phyloP scores from a whole-genome alignment of 352 stramenopile genomes.

The Pythium brachiatum region DNA sequence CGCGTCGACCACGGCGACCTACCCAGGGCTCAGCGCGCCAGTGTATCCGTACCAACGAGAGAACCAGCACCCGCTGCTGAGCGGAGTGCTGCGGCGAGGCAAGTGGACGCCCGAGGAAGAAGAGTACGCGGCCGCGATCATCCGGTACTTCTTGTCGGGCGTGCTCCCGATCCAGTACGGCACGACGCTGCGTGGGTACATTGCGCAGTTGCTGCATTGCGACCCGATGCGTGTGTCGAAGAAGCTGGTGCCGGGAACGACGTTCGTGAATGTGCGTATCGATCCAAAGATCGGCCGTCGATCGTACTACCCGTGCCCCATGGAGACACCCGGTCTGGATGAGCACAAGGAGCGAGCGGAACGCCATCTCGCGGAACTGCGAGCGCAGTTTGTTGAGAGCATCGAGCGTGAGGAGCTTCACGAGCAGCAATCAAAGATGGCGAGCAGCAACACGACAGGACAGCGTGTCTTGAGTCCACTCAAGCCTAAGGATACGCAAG shows the following conservation, averaged over 20 bases:
- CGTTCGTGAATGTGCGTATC: constrained; percentile 67
- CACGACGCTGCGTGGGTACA: constrained; percentile 67
- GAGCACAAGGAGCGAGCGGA: constrained; percentile 40
- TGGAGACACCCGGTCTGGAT: constrained; percentile 41
- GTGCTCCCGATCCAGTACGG: constrained; percentile 69
- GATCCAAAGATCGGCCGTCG: constrained; percentile 70
- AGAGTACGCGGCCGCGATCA: constrained; percentile 59
- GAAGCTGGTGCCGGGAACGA: constrained; percentile 60
- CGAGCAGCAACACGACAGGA: not conserved
- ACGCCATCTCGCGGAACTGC: constrained; percentile 38
- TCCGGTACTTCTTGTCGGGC: constrained; percentile 67
- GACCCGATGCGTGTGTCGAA: constrained; percentile 81
- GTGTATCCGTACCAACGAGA: constrained; percentile 21
- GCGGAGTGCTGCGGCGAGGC: constrained; percentile 45
- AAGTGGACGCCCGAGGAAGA: constrained; percentile 75
- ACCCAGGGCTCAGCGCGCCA: not conserved
- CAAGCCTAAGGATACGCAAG: constrained; percentile 7
- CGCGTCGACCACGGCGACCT: not conserved
- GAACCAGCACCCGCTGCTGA: constrained; percentile 17
- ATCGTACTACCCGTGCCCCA: constrained; percentile 61
- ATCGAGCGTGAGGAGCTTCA: constrained; percentile 53
- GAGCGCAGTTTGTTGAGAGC: constrained; percentile 50
- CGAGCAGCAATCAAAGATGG: not conserved
- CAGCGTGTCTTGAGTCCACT: constrained; percentile 1
- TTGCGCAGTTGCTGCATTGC: constrained; percentile 69